Percentiles rank a stretch among this genome's conserved stretches.
Conservation (phyloP, 371 early-diverging fungal species). For the Mucor circinelloides region DNA sequence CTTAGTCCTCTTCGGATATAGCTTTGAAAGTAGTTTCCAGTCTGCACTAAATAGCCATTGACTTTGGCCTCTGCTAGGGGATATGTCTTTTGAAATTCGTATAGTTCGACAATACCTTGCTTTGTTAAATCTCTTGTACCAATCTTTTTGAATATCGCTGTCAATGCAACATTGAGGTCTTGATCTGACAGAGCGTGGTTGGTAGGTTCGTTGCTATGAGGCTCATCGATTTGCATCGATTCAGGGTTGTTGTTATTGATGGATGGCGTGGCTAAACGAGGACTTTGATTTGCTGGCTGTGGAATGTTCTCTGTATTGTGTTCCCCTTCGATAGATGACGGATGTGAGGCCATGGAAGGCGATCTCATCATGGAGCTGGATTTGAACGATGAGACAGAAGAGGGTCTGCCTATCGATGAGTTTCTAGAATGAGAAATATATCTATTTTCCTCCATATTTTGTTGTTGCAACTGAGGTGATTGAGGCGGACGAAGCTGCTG, state of each 20-base stretch:
- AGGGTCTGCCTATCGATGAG: slow-evolving; percentile 36
- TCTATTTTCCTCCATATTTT: slow-evolving; percentile 10
- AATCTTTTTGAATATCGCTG: slow-evolving; percentile 75
- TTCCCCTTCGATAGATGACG: slow-evolving; percentile 9
- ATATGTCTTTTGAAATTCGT: slow-evolving; percentile 76
- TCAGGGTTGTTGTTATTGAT: slow-evolving; percentile 19
- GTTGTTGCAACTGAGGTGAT: slow-evolving; percentile 12
- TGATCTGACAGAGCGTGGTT: slow-evolving; percentile 34
- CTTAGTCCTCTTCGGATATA: slow-evolving; percentile 75
- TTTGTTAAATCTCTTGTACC: slow-evolving; percentile 76
- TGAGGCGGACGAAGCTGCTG: slow-evolving; percentile 27
- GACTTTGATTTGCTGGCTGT: slow-evolving; percentile 12
- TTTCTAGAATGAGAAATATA: slow-evolving; percentile 29
- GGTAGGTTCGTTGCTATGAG: not conserved
- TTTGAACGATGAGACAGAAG: slow-evolving; percentile 33
- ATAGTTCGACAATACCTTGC: slow-evolving; percentile 77
- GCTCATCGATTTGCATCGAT: slow-evolving; percentile 41
- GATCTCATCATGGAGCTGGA: slow-evolving; percentile 33
- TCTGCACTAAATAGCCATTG: slow-evolving; percentile 60
- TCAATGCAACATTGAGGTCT: slow-evolving; percentile 60
- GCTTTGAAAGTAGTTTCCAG: slow-evolving; percentile 75
- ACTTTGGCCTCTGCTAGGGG: slow-evolving; percentile 65
- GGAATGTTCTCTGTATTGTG: not conserved
- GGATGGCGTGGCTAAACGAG: slow-evolving; percentile 4
- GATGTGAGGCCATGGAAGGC: slow-evolving; percentile 28